Base-by-base conservation (phyloP, 129 eudicot species). In the Tagetes erecta region DNA sequence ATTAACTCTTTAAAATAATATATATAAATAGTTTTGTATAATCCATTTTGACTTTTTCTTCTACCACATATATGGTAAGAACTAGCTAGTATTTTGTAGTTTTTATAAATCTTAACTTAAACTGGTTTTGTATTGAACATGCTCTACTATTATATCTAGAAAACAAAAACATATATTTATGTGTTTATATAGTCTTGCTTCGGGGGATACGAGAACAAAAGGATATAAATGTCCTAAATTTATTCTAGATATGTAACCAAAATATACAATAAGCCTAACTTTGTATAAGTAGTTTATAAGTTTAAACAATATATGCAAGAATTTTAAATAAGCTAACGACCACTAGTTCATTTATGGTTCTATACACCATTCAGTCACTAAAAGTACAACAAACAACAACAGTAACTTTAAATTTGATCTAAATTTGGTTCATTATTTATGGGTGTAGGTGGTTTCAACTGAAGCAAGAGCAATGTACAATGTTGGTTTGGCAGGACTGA, bases 401-500 rank as follows among this genome's bases (percentile, higher is more conserved):
- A 56, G 49, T 37, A 76, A 68, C 62, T 42, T 62, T 70, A 39
- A 64, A 14, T 31, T 33, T 51, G 7, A 66, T 33, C 63, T 72
- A 55, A 79, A 79, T 53, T 14, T 60, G 52, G 65, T 71, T 47
- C 70, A 33, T 52, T 35, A 33, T 45, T 67, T 73, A 74, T 82
- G 75, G 37, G 30, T 81, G 59, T 80, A 95, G 99, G 99, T 88
- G 74, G 99, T 95, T 64, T 95, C 99, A 3, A 88, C 86, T 5
- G 99, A 95, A 72, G 99, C 99, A 5, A 85, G 99, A 80, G 97
- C 99, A 79, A 95, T 95, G 99, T 85, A 95, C 90, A 95, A 95
- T 49, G 96, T 88, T 33, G 99, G 97, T 12, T 76, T 95, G 75
- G 96, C 97, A 3, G 99, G 99, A 34, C 67, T 95, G 50, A 95